phyloP scores from a whole-genome alignment of 1,284 basidiomycete genomes.

The Tilletiopsis washingtonensis region DNA sequence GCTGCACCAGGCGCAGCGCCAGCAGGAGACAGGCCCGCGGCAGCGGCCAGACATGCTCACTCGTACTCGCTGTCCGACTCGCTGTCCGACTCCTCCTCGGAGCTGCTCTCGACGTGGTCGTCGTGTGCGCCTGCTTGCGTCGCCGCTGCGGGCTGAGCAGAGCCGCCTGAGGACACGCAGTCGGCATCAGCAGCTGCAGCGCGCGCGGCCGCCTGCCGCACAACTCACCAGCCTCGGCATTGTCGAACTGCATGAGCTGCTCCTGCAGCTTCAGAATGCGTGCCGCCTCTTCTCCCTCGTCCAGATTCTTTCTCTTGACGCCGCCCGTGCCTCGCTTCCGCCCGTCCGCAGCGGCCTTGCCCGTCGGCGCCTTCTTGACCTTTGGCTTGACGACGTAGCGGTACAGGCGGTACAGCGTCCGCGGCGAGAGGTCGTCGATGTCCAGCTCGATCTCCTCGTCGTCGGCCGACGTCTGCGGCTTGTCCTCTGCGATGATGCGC shows the following conservation, averaged over 20 bases:
- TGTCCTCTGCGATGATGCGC: slow-evolving; percentile 47
- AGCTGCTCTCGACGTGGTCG: slow-evolving; percentile 40
- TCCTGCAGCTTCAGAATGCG: slow-evolving; percentile 41
- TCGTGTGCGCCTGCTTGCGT: slow-evolving; percentile 28
- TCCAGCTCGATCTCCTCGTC: slow-evolving; percentile 48
- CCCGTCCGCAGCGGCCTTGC: slow-evolving; percentile 35
- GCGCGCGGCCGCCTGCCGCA: not conserved
- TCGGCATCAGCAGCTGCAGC: slow-evolving; percentile 5
- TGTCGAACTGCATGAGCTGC: slow-evolving; percentile 43
- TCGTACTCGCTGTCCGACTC: slow-evolving; percentile 26
- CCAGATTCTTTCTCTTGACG: slow-evolving; percentile 45
- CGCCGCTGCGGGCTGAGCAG: not conserved
- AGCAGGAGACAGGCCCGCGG: not conserved
- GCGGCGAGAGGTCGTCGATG: slow-evolving; percentile 43
- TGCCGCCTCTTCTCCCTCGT: slow-evolving; percentile 44
- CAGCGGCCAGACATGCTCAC: not conserved
- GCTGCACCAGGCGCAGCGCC: not conserved
- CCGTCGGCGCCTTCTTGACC: slow-evolving; percentile 24
- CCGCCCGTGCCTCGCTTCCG: slow-evolving; percentile 44
- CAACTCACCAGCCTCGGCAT: slow-evolving; percentile 14
- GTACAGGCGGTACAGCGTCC: slow-evolving; percentile 47
- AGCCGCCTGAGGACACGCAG: not conserved
- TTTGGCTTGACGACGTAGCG: slow-evolving; percentile 45
- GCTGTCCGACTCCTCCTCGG: slow-evolving; percentile 23
- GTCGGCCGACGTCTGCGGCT: slow-evolving; percentile 38